phyloP scores from a whole-genome alignment of 352 stramenopile species.

The Phytophthora tubulina region DNA sequence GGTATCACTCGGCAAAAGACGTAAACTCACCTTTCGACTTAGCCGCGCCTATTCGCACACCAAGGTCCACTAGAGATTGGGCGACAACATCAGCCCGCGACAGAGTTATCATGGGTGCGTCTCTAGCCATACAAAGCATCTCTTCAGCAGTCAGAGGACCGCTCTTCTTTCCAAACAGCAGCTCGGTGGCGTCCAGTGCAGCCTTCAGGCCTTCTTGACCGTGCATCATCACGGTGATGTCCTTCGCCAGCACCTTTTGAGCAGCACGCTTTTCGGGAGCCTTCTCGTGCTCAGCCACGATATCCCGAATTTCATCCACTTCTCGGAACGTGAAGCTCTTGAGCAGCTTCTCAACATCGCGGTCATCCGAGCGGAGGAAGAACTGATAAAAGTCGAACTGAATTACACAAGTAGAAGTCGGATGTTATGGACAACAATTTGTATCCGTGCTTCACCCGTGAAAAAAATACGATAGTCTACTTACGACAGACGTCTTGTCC shows the following conservation, averaged over 20 bases:
- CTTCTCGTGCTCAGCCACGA: constrained; percentile 83
- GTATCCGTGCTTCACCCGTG: no score
- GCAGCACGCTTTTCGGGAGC: constrained; percentile 83
- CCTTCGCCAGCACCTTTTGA: constrained; percentile 75
- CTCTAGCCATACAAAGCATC: constrained; percentile 73
- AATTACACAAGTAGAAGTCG: constrained; percentile 3
- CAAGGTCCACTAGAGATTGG: constrained; percentile 92
- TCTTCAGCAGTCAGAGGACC: constrained; percentile 70
- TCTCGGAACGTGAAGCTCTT: constrained; percentile 98
- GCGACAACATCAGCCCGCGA: constrained; percentile 67
- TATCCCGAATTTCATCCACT: constrained; percentile 92
- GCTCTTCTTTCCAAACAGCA: constrained; percentile 76
- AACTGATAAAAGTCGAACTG: constrained; percentile 96
- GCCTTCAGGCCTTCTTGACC: constrained; percentile 82
- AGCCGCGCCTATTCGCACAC: constrained; percentile 86
- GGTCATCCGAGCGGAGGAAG: constrained; percentile 90
- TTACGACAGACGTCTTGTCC: constrained; percentile 94
- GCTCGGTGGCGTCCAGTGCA: constrained; percentile 66
- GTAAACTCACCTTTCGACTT: constrained; percentile 88
- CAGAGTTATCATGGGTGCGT: constrained; percentile 61
- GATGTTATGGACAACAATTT: no score
- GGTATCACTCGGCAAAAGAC: background rate
- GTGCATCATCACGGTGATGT: constrained; percentile 95
- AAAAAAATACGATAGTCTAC: constrained; percentile 51
- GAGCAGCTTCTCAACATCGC: constrained; percentile 96